Percentiles rank a stretch among this genome's conserved stretches.
phyloP scores from a whole-genome alignment of 2,329 filamentous ascomycete genomes.

The Byssoonygena ceratinophila region DNA sequence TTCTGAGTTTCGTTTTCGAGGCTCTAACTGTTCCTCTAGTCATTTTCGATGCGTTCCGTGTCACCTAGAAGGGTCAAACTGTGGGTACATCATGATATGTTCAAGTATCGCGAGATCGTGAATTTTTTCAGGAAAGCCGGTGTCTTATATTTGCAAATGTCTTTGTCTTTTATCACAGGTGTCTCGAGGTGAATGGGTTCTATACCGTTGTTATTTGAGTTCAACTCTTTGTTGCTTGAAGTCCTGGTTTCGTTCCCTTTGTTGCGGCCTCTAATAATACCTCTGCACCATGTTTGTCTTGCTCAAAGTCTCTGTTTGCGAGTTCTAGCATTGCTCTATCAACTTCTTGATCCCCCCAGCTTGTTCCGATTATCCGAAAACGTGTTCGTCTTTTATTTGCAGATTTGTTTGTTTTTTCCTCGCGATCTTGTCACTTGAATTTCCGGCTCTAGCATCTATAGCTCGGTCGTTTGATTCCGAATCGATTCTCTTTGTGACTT shows the following conservation, averaged over 20 bases:
- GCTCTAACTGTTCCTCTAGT: constrained; percentile 18
- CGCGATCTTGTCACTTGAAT: too few species aligned
- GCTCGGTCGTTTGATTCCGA: too few species aligned
- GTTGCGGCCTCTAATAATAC: background rate
- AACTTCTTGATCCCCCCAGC: background rate
- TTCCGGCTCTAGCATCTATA: too few species aligned
- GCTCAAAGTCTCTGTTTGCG: constrained; percentile 15
- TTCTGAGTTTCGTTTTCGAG: background rate
- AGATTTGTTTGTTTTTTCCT: background rate
- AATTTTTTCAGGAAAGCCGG: constrained; percentile 5
- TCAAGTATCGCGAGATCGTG: background rate
- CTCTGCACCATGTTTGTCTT: constrained; percentile 10
- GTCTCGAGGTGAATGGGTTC: constrained; percentile 10
- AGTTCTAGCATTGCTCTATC: constrained; percentile 18
- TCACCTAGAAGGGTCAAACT: constrained; percentile 22
- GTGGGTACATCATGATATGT: constrained; percentile 1
- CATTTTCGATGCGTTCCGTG: constrained; percentile 31
- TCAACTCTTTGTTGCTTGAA: background rate
- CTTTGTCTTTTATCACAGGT: background rate
- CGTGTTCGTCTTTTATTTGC: background rate
- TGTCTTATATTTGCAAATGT: background rate
- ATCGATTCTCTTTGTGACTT: too few species aligned
- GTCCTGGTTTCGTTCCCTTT: background rate
- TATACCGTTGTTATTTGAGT: constrained; percentile 6
- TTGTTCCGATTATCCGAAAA: background rate